These are phyloP conservation scores for Penicillium sp. DNA, from an alignment of 2,329 filamentous ascomycete species.

Conservation along the genomic window DNA sequence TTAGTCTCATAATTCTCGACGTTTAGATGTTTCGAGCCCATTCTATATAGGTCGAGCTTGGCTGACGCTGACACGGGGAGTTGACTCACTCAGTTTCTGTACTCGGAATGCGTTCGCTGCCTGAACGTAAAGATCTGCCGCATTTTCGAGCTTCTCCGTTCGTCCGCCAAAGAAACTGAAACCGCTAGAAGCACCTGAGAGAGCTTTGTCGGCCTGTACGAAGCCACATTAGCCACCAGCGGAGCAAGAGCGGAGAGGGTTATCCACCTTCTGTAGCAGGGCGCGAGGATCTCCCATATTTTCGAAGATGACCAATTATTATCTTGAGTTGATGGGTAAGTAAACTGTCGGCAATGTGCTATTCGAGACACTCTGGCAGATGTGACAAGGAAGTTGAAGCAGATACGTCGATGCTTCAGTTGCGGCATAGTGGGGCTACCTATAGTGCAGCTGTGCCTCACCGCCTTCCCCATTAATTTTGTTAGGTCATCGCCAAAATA, in stretches of 20 bases:
- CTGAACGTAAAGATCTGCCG: conserved; percentile 80
- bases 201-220: conserved; percentile 76
- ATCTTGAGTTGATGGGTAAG: neutral
- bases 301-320: conserved; percentile 3
- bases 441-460: neutral
- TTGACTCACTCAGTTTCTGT: conserved; percentile 69
- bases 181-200: conserved; percentile 68
- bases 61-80: neutral
- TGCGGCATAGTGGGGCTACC: neutral
- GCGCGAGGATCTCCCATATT: conserved; percentile 73
- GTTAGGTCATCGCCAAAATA: neutral
- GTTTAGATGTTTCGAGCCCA: neutral
- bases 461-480: neutral
- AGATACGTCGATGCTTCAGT: neutral
- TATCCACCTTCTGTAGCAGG: conserved; percentile 69
- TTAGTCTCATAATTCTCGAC: neutral
- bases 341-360: neutral
- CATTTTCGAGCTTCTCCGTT: conserved; percentile 84
- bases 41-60: neutral
- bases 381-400: neutral
- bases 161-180: conserved; percentile 87
- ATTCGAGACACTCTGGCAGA: neutral
- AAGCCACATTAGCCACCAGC: conserved; percentile 18
- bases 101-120: conserved; percentile 90
- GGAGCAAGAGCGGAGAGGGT: conserved; percentile 25